These are phyloP conservation scores for Excoecaria cochinchinensis DNA, from an alignment of 345 rosid species.

Conservation along the genomic window DNA sequence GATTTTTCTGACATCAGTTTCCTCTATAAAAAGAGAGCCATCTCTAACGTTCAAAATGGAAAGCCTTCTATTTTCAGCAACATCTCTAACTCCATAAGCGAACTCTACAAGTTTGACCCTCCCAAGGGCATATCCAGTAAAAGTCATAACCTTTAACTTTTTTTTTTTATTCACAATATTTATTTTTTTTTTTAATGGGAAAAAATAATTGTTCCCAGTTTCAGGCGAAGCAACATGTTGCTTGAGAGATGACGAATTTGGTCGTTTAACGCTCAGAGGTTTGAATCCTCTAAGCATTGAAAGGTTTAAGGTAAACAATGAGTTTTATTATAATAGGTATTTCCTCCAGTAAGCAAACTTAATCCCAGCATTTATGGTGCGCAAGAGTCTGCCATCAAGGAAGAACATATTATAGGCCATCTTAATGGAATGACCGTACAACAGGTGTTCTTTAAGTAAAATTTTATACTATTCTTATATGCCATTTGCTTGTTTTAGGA, in stretches of 20 bases:
- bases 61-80: not conserved
- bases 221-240: slow-evolving; percentile 31
- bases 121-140: not conserved
- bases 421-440: slow-evolving; percentile 74
- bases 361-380: slow-evolving; percentile 71
- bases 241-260: slow-evolving; percentile 94
- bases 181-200: too few species aligned
- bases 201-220: slow-evolving; percentile 17
- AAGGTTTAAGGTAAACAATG: slow-evolving; percentile 32
- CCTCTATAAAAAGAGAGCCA: not conserved
- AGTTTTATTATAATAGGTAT: slow-evolving; percentile 17
- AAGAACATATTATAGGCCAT: slow-evolving; percentile 68
- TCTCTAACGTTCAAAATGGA: slow-evolving; percentile 31
- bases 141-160: not conserved
- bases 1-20: not conserved
- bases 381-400: slow-evolving; percentile 68
- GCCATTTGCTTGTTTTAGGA: too few species aligned
- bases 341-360: slow-evolving; percentile 87
- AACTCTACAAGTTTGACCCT: slow-evolving; percentile 21
- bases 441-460: slow-evolving; percentile 38
- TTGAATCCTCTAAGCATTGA: slow-evolving; percentile 81
- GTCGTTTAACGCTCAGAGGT: slow-evolving; percentile 78
- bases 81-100: not conserved
- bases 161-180: not conserved
- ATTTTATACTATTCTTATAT: too few species aligned